Percentiles rank a stretch among this genome's conserved stretches.
These are phyloP conservation scores for Amylostereum chailletii DNA, from an alignment of 1,284 basidiomycete species.

Conservation along the genomic window DNA sequence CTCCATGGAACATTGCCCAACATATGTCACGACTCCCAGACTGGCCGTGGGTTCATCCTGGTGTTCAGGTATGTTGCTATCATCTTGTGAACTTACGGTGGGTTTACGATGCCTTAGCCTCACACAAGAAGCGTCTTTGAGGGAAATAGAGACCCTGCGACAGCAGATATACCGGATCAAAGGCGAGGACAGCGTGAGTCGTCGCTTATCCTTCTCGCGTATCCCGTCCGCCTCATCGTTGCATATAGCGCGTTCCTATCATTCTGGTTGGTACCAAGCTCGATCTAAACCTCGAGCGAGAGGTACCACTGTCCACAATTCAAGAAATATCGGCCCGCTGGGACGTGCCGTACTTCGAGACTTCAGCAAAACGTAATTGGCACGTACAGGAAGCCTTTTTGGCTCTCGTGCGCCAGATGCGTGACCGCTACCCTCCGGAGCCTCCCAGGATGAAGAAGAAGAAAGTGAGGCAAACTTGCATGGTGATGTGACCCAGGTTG, in stretches of 20 bases:
- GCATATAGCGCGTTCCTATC: conserved; percentile 56
- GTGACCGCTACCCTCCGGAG: conserved; percentile 48
- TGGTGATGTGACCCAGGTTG: conserved; percentile 42
- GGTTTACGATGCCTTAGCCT: conserved; percentile 34
- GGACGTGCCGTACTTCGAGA: conserved; percentile 78
- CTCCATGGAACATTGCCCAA: background rate
- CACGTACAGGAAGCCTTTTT: conserved; percentile 74
- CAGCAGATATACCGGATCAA: conserved; percentile 78
- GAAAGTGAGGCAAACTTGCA: conserved; percentile 27
- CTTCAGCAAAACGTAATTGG: conserved; percentile 76
- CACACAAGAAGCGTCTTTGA: conserved; percentile 69
- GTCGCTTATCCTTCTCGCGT: background rate
- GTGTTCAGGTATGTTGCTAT: conserved; percentile 59
- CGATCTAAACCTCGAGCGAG: conserved; percentile 75
- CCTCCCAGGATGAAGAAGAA: conserved; percentile 22
- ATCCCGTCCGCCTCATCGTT: background rate
- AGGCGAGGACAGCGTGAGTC: conserved; percentile 49
- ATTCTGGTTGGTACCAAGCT: conserved; percentile 87
- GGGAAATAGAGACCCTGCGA: conserved; percentile 70
- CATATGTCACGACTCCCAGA: conserved; percentile 25
- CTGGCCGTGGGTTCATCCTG: conserved; percentile 71
- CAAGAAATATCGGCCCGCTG: conserved; percentile 58
- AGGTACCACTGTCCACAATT: conserved; percentile 63
- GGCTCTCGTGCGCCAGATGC: conserved; percentile 71
- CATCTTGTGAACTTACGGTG: background rate